Percentiles rank a stretch among this genome's conserved stretches.
phyloP scores from a whole-genome alignment of 805 yeast genomes.

The Lachancea mirantina region DNA sequence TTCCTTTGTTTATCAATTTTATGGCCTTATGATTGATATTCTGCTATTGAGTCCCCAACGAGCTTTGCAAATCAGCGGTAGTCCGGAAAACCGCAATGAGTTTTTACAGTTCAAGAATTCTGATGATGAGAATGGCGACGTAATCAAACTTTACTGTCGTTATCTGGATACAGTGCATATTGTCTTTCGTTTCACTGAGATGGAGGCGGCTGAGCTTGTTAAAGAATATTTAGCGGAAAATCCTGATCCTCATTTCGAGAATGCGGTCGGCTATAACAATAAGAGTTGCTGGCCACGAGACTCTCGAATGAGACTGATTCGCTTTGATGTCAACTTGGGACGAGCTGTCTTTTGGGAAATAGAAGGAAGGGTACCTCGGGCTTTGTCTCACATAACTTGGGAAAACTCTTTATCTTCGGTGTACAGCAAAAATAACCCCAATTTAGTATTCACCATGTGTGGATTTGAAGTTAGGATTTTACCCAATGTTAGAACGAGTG shows the following conservation, averaged over 20 bases:
- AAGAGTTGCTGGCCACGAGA: slow-evolving; percentile 95
- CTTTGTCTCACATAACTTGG: slow-evolving; percentile 72
- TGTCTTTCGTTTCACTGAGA: slow-evolving; percentile 64
- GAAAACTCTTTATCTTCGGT: slow-evolving; percentile 76
- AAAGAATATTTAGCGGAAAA: slow-evolving; percentile 73
- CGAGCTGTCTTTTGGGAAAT: slow-evolving; percentile 91
- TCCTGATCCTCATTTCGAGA: slow-evolving; percentile 90
- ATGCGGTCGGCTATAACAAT: slow-evolving; percentile 77
- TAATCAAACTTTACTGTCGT: slow-evolving; percentile 74
- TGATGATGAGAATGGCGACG: slow-evolving; percentile 58
- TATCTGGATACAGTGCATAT: slow-evolving; percentile 78
- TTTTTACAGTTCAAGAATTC: slow-evolving; percentile 62
- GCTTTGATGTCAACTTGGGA: slow-evolving; percentile 88
- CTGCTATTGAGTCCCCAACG: slow-evolving; percentile 78
- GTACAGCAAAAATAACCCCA: slow-evolving; percentile 85
- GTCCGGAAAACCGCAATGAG: slow-evolving; percentile 61
- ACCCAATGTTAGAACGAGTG: slow-evolving; percentile 60
- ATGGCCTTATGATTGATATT: slow-evolving; percentile 79
- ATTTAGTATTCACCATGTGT: slow-evolving; percentile 80
- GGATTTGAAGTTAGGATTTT: slow-evolving; percentile 90
- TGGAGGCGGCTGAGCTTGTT: slow-evolving; percentile 67
- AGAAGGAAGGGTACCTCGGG: slow-evolving; percentile 66
- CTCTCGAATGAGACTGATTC: slow-evolving; percentile 79
- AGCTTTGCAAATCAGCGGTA: slow-evolving; percentile 82
- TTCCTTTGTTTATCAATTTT: slow-evolving; percentile 82